phyloP scores from a whole-genome alignment of 768 basidiomycete species.

The Gloeostereum incarnatum region DNA sequence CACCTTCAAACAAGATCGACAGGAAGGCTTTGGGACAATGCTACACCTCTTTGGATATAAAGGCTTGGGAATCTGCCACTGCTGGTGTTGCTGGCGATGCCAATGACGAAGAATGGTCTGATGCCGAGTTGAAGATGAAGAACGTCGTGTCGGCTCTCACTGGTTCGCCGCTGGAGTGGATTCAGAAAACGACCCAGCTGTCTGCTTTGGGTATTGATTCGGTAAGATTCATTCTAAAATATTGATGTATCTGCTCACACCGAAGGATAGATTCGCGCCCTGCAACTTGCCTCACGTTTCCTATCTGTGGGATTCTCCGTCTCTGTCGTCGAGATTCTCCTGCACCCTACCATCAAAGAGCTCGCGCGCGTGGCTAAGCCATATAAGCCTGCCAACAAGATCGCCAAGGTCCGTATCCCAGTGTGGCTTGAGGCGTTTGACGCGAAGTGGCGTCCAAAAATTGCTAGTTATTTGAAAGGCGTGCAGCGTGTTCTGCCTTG shows the following conservation, averaged over 20 bases:
- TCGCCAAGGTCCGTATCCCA: not conserved
- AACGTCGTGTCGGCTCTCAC: slow-evolving; percentile 2
- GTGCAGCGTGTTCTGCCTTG: slow-evolving; percentile 6
- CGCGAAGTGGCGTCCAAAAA: slow-evolving; percentile 1
- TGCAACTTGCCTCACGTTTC: slow-evolving; percentile 6
- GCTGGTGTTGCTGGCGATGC: not conserved
- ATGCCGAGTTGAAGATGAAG: slow-evolving; percentile 2
- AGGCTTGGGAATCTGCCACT: not conserved
- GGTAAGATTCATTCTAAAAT: not conserved
- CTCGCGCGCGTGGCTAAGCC: not conserved
- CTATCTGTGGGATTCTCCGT: not conserved
- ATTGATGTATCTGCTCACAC: too few relatives aligned
- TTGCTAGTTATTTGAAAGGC: not conserved
- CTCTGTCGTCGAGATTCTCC: slow-evolving; percentile 4
- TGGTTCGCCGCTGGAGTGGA: slow-evolving; percentile 1
- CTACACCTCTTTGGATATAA: slow-evolving; percentile 2
- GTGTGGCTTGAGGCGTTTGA: slow-evolving; percentile 1
- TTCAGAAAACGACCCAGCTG: slow-evolving; percentile 3
- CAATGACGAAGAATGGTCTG: not conserved
- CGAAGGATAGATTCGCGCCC: slow-evolving; percentile 5
- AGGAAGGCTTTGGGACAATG: slow-evolving; percentile 1
- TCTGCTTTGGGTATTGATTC: slow-evolving; percentile 6
- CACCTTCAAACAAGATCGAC: slow-evolving; percentile 5
- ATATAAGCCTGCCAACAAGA: not conserved
- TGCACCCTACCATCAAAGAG: not conserved